Evolutionary conservation across 371 early-diverging fungal genomes (phyloP).

Genomic region (Basidiobolus meristosporus): DNA sequence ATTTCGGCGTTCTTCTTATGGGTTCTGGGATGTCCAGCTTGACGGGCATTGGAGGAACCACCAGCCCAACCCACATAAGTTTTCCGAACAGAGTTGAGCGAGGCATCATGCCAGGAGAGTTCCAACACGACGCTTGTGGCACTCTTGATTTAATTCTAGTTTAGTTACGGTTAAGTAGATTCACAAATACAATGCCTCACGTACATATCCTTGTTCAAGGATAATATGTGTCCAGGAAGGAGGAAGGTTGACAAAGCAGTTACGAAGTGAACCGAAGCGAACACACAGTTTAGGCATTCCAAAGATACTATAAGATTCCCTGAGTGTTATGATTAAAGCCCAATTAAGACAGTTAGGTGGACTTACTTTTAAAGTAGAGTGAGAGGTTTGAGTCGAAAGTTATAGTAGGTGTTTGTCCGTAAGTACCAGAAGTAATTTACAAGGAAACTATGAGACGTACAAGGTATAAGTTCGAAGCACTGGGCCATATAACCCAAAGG

Average conservation of each 20-base stretch:
- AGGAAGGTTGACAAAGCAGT: conserved; percentile 46
- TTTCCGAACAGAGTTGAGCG: conserved; percentile 11
- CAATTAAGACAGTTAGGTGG: too few relatives aligned
- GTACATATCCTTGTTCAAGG: conserved; percentile 39
- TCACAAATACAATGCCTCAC: neutral
- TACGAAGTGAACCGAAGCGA: conserved; percentile 11
- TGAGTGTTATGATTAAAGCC: too few relatives aligned
- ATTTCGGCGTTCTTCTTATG: conserved; percentile 22
- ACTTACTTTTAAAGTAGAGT: too few relatives aligned
- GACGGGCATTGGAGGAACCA: conserved; percentile 16
- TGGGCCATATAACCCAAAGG: too few relatives aligned
- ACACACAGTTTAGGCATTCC: too few relatives aligned
- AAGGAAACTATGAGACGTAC: too few relatives aligned
- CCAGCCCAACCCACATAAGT: conserved; percentile 50
- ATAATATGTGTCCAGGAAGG: conserved; percentile 35
- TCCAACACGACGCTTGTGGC: conserved; percentile 32
- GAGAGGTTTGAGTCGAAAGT: too few relatives aligned
- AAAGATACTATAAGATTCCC: too few relatives aligned
- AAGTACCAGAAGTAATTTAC: too few relatives aligned
- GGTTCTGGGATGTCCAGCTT: conserved; percentile 16
- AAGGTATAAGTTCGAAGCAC: too few relatives aligned
- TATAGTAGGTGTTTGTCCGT: too few relatives aligned
- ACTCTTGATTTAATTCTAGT: neutral
- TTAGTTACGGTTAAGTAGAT: neutral
- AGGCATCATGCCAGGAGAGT: conserved; percentile 20